Percentiles rank a stretch among this genome's conserved stretches.
These are phyloP conservation scores for Fusarium marasasianum DNA, from an alignment of 2,329 filamentous ascomycete genomes.

Conservation along the genomic window DNA sequence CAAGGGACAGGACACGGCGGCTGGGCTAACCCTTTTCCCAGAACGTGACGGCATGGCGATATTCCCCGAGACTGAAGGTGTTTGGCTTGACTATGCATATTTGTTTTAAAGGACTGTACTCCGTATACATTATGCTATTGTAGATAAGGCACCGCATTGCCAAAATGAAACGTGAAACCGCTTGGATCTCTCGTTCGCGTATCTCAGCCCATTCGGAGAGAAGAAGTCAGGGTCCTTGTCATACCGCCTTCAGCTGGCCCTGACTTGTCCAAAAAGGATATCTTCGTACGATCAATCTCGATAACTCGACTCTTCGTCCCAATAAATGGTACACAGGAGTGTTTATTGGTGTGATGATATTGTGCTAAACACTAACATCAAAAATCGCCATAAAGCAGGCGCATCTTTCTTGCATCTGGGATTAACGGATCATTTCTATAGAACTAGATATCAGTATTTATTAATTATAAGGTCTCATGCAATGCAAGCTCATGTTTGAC, in stretches of 20 bases:
- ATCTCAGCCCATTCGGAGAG: not conserved
- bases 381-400: not conserved
- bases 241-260: not conserved
- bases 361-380: not conserved
- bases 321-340: not conserved
- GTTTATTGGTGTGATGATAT: not conserved
- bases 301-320: not conserved
- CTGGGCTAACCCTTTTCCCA: not conserved
- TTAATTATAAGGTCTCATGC: not conserved
- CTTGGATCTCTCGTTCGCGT: not conserved
- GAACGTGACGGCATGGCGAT: not conserved
- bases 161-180: not conserved
- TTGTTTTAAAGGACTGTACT: no score
- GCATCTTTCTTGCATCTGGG: no score
- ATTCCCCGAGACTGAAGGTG: not conserved
- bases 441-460: no score
- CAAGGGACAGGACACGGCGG: not conserved
- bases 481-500: not conserved
- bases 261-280: not conserved
- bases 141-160: not conserved
- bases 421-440: not conserved
- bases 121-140: not conserved
- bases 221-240: not conserved
- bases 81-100: no score
- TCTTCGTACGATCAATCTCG: not conserved